Conservation (phyloP, 768 basidiomycete species). For the Hypsizygus marmoreus region DNA sequence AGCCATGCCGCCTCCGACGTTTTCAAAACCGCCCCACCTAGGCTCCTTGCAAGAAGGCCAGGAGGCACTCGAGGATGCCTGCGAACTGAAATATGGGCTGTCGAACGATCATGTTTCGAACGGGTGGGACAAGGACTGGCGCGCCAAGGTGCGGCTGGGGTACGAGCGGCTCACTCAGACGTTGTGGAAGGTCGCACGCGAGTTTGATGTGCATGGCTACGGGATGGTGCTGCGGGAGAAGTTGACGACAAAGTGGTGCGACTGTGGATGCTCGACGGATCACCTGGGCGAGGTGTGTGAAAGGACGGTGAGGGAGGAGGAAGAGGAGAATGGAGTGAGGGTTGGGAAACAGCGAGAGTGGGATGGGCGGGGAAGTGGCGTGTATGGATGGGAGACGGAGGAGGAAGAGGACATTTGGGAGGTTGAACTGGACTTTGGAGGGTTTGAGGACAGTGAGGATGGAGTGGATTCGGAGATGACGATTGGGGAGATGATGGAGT, state of each 20-base stretch:
- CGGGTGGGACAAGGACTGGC: slow-evolving; percentile 61
- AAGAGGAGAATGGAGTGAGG: slow-evolving; percentile 58
- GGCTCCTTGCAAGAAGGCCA: slow-evolving; percentile 59
- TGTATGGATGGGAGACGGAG: slow-evolving; percentile 73
- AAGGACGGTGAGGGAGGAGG: slow-evolving; percentile 68
- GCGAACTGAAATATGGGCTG: slow-evolving; percentile 53
- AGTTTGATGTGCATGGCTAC: slow-evolving; percentile 75
- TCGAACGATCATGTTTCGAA: slow-evolving; percentile 33
- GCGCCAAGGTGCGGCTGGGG: slow-evolving; percentile 57
- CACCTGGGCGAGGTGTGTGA: slow-evolving; percentile 79
- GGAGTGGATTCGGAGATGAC: slow-evolving; percentile 57
- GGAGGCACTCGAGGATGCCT: slow-evolving; percentile 66
- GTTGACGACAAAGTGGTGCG: slow-evolving; percentile 75
- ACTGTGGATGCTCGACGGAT: slow-evolving; percentile 80
- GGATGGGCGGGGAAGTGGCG: slow-evolving; percentile 75
- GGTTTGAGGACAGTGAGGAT: slow-evolving; percentile 47
- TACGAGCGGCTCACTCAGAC: slow-evolving; percentile 67
- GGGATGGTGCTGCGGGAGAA: slow-evolving; percentile 71
- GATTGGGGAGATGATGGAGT: slow-evolving; percentile 74
- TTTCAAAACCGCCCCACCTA: slow-evolving; percentile 68
- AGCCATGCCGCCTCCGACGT: slow-evolving; percentile 53
- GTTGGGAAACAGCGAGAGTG: slow-evolving; percentile 73
- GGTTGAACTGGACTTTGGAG: slow-evolving; percentile 65
- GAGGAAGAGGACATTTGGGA: slow-evolving; percentile 82
- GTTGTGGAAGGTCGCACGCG: slow-evolving; percentile 68